Evolutionary conservation across 768 basidiomycete genomes (phyloP), one percentile per base, ranked within the genome.

Genomic region (Amanita molliuscula): DNA sequence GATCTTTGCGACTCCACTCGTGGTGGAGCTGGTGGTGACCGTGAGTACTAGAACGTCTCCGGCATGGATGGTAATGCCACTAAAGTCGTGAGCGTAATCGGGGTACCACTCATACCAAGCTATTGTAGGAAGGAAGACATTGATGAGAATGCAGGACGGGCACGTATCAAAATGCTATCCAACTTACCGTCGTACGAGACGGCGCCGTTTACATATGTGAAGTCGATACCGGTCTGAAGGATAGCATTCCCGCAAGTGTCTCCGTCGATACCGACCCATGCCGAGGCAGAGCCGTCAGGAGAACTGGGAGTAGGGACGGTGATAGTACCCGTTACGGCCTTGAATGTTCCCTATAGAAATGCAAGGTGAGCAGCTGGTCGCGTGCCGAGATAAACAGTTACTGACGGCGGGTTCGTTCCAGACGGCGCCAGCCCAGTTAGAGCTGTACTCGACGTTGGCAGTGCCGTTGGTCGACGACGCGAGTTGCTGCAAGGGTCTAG

Each of bases 321-420:
- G 20, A 23, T 11, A 3, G 34, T 28, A 3, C 41, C 41, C 13
- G 41, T 42, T 9, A 28, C 26, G 20, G 41, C 20, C 26, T 8
- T 28, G 26, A 28, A 42, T 21, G 41, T 21, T 3, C 26, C 21
- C 41, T 28, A 42, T 16, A 3, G 41, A 4, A 13, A 42, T 42
- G 26, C 4, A 9, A 28, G 21, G 15, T 42, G 13, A 42, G 21
- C 41, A 23, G 20, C 31, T 37, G 62, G 61, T 23, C 52, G 54
- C 18, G 60, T 34, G n/a, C 11, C 10, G 10, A 3, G n/a, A 11
- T 34, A 15, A 34, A 34, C 5, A n/a, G 10, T 34, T 3, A 34
- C 34, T 4, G n/a, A 34, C 34, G 10, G 34, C 10, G 34, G 34
- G 34, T 9, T 34, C 10, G 34, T 3, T 34, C 34, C 34, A 34